These are phyloP conservation scores for Punica granatum DNA, from an alignment of 345 rosid genomes.

Conservation along the genomic window DNA sequence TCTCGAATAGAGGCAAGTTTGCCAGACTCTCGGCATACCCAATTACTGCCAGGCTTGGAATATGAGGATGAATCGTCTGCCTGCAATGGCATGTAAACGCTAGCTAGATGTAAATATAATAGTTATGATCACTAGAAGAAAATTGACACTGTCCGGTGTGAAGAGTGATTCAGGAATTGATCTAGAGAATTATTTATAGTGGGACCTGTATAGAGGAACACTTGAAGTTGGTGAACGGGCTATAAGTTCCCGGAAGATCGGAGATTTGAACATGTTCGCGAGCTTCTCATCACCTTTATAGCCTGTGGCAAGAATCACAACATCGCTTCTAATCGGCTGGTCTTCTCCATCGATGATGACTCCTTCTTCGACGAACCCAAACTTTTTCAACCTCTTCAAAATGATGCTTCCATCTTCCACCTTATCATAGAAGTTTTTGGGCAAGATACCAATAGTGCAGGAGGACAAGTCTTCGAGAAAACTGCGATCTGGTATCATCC, in stretches of 20 bases:
- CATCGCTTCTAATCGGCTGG: conserved; percentile 12
- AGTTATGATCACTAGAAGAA: neutral
- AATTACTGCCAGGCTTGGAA: conserved; percentile 22
- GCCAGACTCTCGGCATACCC: conserved; percentile 24
- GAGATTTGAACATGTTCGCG: conserved; percentile 20
- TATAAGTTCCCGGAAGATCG: conserved; percentile 15
- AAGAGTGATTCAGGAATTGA: neutral
- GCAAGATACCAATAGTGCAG: conserved; percentile 14
- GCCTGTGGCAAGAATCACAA: conserved; percentile 27
- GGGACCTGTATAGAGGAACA: conserved; percentile 27
- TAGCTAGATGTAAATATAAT: too few relatives aligned
- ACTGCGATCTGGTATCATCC: conserved; percentile 23
- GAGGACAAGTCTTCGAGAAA: conserved; percentile 19
- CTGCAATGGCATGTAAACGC: neutral
- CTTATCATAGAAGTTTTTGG: conserved; percentile 17
- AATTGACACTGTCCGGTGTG: too few relatives aligned
- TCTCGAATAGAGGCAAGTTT: conserved; percentile 16
- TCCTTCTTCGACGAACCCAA: conserved; percentile 21
- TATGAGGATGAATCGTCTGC: conserved; percentile 26
- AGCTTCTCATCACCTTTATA: conserved; percentile 25
- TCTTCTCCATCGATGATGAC: conserved; percentile 11
- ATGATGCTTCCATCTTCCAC: conserved; percentile 25
- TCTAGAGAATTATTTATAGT: neutral
- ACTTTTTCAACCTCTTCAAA: conserved; percentile 14
- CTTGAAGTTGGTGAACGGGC: conserved; percentile 7